Base-by-base conservation (phyloP, 495 filamentous ascomycete species). In the Hamigera avellanea region DNA sequence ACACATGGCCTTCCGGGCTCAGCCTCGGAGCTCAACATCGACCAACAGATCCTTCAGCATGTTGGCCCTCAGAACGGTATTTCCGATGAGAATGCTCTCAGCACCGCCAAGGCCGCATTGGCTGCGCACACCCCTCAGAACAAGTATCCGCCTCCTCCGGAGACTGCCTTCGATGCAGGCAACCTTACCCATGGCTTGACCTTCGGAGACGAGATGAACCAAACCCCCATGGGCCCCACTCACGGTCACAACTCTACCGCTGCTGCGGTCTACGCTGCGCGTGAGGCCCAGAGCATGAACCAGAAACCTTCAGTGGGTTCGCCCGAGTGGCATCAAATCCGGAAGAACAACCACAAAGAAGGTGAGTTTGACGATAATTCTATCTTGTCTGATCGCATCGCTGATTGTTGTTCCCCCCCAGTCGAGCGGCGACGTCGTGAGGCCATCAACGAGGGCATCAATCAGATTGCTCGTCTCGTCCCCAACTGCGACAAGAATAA, bases 401-500 rank as follows among this genome's bases (percentile, higher is more conserved):
- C 34, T 42, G 34, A 31, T 19, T 19, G 32, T 32, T 55, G 39
- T 45, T 39, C 25, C 32, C 27, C 19, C 26, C 13, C 42, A 98
- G 91, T 98, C 43, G 91, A 98, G 61, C 85, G 91, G 36, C 87
- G 91, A 32, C 91, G 91, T 26, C 86, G 91, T 42, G 91, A 98
- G 57, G 95, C 93, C 3, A 98, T 98, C 57, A 98, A 98, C 53
- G 91, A 98, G 61, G 91, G 91, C 33, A 98, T 98, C 51, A 96
- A 95, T 50, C 89, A 98, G 61, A 78, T 98, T 27, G 83, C 93
- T 35, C 95, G 95, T 59, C 89, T 98, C 36, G 91, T 98, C 0
- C 91, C 91, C 2, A 87, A 87, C 25, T 98, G 91, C 51, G 91
- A 98, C 59, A 98, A 96, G 70, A 98, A 98, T 62, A 98, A 98